Percentiles rank a stretch among this genome's conserved stretches.
Conservation (phyloP, 169 alveolate species). For the Plasmodium gonderi region DNA sequence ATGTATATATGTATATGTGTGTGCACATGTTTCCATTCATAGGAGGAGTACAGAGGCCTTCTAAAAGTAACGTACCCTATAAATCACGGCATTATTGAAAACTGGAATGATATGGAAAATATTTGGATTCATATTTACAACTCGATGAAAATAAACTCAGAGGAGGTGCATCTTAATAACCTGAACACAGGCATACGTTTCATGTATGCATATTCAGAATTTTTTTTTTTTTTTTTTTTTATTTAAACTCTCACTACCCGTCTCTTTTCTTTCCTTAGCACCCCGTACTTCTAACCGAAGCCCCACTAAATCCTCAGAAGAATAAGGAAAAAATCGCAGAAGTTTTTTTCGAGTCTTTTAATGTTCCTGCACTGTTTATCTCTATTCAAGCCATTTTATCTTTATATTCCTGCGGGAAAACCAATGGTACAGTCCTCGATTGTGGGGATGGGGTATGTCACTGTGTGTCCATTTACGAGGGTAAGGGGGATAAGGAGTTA, state of each 20-base stretch:
- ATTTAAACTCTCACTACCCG: neutral
- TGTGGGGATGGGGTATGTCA: conserved; percentile 87
- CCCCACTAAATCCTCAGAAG: conserved; percentile 79
- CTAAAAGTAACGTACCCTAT: conserved; percentile 88
- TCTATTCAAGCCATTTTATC: conserved; percentile 84
- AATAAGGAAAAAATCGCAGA: conserved; percentile 84
- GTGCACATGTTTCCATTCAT: neutral
- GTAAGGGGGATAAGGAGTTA: neutral
- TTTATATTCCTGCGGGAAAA: conserved; percentile 85
- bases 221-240: conserved; percentile 7
- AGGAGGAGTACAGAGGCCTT: conserved; percentile 84
- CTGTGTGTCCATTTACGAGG: conserved; percentile 88
- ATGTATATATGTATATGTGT: neutral
- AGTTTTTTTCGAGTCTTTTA: conserved; percentile 83
- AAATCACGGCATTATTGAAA: conserved; percentile 84
- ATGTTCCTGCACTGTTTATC: conserved; percentile 84
- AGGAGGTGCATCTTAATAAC: conserved; percentile 71
- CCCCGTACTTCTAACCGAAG: conserved; percentile 81
- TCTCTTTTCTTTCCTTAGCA: no score
- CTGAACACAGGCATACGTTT: conserved; percentile 47
- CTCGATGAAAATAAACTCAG: conserved; percentile 78
- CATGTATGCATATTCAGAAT: conserved; percentile 54
- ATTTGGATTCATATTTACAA: conserved; percentile 84
- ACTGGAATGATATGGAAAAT: conserved; percentile 86
- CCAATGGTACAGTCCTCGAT: conserved; percentile 88